Evolutionary conservation across 2,329 filamentous ascomycete genomes (phyloP), one percentile per base, ranked within the genome.

Genomic region (Neoarthrinium moseri): DNA sequence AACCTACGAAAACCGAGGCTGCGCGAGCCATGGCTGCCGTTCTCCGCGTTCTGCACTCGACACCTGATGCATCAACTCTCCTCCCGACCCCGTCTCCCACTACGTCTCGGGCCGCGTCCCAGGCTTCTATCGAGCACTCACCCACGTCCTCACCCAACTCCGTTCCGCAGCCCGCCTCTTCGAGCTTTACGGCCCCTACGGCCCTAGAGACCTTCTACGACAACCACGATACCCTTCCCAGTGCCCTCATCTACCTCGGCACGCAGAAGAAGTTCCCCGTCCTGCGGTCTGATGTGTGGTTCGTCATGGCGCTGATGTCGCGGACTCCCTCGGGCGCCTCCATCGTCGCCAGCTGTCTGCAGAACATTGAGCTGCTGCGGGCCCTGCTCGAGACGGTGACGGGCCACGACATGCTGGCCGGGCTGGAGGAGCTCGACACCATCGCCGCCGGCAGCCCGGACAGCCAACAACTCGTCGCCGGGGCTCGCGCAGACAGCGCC

Each of bases 201-300:
- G 34, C 33, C 2, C 24, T 45, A 18, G 15, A 39, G 7, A 5
- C 23, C 6, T 81, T 82, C 57, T 80, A 80, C 59, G 44, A 57
- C 1, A 59, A 58, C 20, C 75, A 81, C 56, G 50, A 54, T 3
- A 50, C 65, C 17, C 58, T 81, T 11, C 55, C 62, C 12, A 56
- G 64, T 6, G 65, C 72, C 0, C 66, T 86, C 6, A 57, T 70
- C 1, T 79, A 74, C 53, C 70, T 85, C 21, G 66, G 82, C 20
- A 73, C 68, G 2, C 81, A 85, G 56, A 65, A 62, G 3, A 82
- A 80, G 51, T 85, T 80, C 71, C 77, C 80, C 0, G 69, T 75
- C 2, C 66, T 86, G 3, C 71, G 78, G 15, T 81, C 79, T 30
- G 82, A 86, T 56, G 72, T 75, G 3, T 80, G 81, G 74, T 84